Conservation (phyloP, 352 stramenopile species). For the Phytophthora multivora region DNA sequence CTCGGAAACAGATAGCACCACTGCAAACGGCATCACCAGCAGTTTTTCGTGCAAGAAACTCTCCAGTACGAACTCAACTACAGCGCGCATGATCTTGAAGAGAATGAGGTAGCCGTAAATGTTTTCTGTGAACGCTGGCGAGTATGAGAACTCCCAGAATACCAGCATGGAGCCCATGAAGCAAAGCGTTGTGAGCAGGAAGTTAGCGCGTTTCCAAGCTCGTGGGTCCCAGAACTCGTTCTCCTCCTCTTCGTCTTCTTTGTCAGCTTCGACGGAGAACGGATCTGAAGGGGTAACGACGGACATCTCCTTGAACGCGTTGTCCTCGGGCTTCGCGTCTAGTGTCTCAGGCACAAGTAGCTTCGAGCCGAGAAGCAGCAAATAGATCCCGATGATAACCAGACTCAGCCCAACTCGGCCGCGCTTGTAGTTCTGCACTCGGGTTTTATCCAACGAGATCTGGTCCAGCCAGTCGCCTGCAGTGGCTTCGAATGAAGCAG, state of each 20-base stretch:
- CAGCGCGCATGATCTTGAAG: slow-evolving; percentile 90
- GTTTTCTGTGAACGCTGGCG: slow-evolving; percentile 87
- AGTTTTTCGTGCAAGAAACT: slow-evolving; percentile 91
- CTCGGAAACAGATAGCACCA: slow-evolving; percentile 91
- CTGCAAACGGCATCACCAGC: slow-evolving; percentile 89
- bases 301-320: slow-evolving; percentile 76
- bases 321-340: slow-evolving; percentile 76
- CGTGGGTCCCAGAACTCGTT: slow-evolving; percentile 84
- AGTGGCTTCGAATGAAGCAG: slow-evolving; percentile 84
- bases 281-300: slow-evolving; percentile 40
- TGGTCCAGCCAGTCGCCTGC: slow-evolving; percentile 90
- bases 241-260: slow-evolving; percentile 58
- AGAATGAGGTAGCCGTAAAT: slow-evolving; percentile 91
- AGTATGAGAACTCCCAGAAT: slow-evolving; percentile 98
- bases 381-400: slow-evolving; percentile 82
- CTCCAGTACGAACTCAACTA: slow-evolving; percentile 86
- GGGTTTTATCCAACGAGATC: slow-evolving; percentile 76
- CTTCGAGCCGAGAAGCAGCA: slow-evolving; percentile 61
- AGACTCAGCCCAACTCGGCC: slow-evolving; percentile 88
- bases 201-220: slow-evolving; percentile 92
- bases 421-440: slow-evolving; percentile 84
- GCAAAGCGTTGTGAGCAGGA: slow-evolving; percentile 85
- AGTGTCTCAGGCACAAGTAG: slow-evolving; percentile 88
- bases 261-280: slow-evolving; percentile 59
- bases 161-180: slow-evolving; percentile 90